phyloP scores from a whole-genome alignment of 2,329 filamentous ascomycete species.

The Fusarium pseudograminearum region DNA sequence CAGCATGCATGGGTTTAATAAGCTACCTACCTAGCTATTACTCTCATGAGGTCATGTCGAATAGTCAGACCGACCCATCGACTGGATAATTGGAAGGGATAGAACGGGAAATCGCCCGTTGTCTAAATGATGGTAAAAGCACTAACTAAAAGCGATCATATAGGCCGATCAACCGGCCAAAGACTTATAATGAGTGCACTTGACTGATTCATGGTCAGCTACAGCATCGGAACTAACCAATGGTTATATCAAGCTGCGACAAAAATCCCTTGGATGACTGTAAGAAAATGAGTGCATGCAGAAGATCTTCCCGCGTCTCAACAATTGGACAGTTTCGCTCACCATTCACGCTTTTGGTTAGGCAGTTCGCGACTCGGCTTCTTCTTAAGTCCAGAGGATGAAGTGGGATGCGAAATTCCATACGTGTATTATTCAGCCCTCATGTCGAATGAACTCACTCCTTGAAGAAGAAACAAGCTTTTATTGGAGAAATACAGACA shows the following conservation, averaged over 20 bases:
- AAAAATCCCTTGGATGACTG: slow-evolving; percentile 1
- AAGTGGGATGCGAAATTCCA: slow-evolving; percentile 3
- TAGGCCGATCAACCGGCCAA: not conserved
- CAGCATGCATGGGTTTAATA: not conserved
- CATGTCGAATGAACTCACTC: not conserved
- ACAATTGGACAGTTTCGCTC: slow-evolving; percentile 14
- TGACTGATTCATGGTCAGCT: slow-evolving; percentile 11
- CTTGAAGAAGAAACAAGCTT: not conserved
- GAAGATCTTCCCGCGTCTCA: not conserved
- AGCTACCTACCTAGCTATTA: no score
- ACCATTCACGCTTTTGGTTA: slow-evolving; percentile 17
- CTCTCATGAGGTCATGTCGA: not conserved
- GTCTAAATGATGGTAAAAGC: not conserved
- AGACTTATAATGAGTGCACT: not conserved
- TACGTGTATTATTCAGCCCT: slow-evolving; percentile 21
- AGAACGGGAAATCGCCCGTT: not conserved
- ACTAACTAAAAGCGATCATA: not conserved
- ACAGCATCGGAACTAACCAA: not conserved
- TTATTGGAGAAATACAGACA: not conserved
- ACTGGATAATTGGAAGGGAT: not conserved
- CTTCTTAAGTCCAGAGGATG: slow-evolving; percentile 39
- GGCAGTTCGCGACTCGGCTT: slow-evolving; percentile 44
- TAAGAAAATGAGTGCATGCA: slow-evolving; percentile 4
- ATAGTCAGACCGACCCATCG: not conserved
- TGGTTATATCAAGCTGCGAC: not conserved